Percentiles rank a stretch among this genome's conserved stretches.
These are phyloP conservation scores for Prunus davidiana DNA, from an alignment of 306 rosid genomes.

Conservation along the genomic window DNA sequence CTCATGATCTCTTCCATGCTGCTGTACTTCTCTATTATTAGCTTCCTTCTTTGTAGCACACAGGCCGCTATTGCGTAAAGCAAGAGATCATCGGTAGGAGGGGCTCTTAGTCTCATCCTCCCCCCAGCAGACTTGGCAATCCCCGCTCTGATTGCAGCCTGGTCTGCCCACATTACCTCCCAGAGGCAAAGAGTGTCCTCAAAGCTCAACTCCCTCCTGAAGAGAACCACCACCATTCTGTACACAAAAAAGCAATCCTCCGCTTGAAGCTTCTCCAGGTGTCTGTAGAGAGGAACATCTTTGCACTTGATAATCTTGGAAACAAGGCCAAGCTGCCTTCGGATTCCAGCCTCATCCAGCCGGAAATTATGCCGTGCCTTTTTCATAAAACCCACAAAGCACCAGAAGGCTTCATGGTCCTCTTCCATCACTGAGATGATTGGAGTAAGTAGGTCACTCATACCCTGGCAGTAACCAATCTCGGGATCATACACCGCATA, in stretches of 20 bases:
- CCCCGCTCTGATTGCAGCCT: conserved; percentile 26
- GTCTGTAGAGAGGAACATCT: conserved; percentile 24
- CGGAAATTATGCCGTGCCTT: conserved; percentile 31
- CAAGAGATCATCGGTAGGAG: conserved; percentile 24
- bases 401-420: conserved; percentile 30
- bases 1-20: conserved; percentile 34
- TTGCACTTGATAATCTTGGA: conserved; percentile 28
- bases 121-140: conserved; percentile 21
- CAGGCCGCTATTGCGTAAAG: conserved; percentile 25
- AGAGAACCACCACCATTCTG: conserved; percentile 34
- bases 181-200: conserved; percentile 28
- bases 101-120: conserved; percentile 26
- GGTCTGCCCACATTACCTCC: conserved; percentile 33
- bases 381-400: conserved; percentile 31
- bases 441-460: conserved; percentile 30
- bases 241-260: conserved; percentile 30
- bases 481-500: conserved; percentile 24
- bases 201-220: conserved; percentile 28
- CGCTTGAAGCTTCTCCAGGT: conserved; percentile 30
- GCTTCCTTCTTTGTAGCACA: conserved; percentile 26
- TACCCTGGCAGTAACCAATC: conserved; percentile 32
- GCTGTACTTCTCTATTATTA: conserved; percentile 26
- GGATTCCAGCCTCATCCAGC: conserved; percentile 26
- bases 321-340: conserved; percentile 25
- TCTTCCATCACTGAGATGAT: conserved; percentile 28